Evolutionary conservation across 1,139 yeast genomes (phyloP), one percentile per base, ranked within the genome.

Genomic region (Protomyces gravidus): DNA sequence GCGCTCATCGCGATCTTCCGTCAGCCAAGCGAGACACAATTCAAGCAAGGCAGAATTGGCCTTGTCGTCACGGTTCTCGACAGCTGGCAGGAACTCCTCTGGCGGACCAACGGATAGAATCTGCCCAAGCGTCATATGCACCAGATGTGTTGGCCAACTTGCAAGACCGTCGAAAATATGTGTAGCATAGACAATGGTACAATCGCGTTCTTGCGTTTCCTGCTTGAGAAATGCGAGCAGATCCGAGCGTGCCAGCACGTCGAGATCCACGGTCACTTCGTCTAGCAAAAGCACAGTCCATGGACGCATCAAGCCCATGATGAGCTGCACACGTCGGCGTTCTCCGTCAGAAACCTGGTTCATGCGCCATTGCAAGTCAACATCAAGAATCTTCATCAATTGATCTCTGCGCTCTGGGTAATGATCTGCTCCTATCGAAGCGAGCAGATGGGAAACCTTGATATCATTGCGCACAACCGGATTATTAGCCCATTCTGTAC

Each of bases 401-500:
- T 78, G 76, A 67, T 89, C 92, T 59, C 97, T 78, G 67, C 97
- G 79, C 30, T 85, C 92, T 0, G 82, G 78, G 68, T 74, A 88
- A 13, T 75, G 75, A 52, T 83, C 84, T 6, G 96, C 95, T 0
- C 98, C 98, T 63, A 92, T 82, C 21, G 95, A 85, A 19, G 85
- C 79, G 49, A 92, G 79, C 63, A 92, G 76, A 48, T 86, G 80
- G 27, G 84, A 78, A 5, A 92, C 97, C 0, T 95, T 89, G 61
- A 92, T 87, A 70, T 92, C 98, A 65, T 96, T 77, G 67, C 90
- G 84, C 2, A 90, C 94, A 52, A 89, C 83, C 21, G 90, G 88
- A 73, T 89, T 92, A 58, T 87, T 82, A 5, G 96, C 96, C 98
- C 98, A 92, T 70, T 92, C 98, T 0, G 97, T 92, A 2, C 98